These are phyloP conservation scores for Gomphus bonarii DNA, from an alignment of 1,284 basidiomycete genomes.

Conservation along the genomic window DNA sequence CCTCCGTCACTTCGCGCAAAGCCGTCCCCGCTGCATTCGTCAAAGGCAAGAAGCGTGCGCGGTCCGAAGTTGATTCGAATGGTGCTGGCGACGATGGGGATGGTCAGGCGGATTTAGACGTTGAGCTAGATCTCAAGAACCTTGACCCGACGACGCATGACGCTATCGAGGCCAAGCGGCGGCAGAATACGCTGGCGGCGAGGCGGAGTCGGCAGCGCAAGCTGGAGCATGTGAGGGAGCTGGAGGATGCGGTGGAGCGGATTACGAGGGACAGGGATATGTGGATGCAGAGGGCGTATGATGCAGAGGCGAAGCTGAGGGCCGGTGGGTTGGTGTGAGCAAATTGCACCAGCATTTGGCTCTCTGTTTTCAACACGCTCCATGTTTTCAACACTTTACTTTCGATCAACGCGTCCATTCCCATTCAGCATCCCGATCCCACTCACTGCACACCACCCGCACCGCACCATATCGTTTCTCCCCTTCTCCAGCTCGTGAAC, in stretches of 20 bases:
- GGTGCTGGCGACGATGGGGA: constrained; percentile 33
- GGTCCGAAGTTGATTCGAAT: constrained; percentile 31
- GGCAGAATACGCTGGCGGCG: constrained; percentile 74
- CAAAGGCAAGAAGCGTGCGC: constrained; percentile 41
- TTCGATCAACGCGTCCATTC: background rate
- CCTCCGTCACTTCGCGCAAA: constrained; percentile 50
- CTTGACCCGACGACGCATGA: constrained; percentile 34
- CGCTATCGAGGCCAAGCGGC: constrained; percentile 67
- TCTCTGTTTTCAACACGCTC: too few species aligned
- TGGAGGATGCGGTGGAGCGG: constrained; percentile 43
- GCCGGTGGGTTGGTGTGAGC: background rate
- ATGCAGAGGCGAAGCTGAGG: constrained; percentile 8
- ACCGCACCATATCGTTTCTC: too few species aligned
- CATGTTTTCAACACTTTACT: too few species aligned
- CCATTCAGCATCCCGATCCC: background rate
- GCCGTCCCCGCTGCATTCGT: constrained; percentile 40
- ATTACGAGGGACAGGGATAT: constrained; percentile 40
- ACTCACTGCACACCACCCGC: background rate
- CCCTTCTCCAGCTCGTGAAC: too few species aligned
- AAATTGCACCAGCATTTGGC: too few species aligned
- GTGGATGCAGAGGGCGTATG: constrained; percentile 42
- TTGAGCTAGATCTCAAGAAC: constrained; percentile 9
- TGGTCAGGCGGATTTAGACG: constrained; percentile 20
- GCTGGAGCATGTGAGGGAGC: constrained; percentile 54
- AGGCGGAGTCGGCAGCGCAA: constrained; percentile 67